Base-by-base conservation (phyloP, 2,329 filamentous ascomycete genomes). In the Dothistroma pini region DNA sequence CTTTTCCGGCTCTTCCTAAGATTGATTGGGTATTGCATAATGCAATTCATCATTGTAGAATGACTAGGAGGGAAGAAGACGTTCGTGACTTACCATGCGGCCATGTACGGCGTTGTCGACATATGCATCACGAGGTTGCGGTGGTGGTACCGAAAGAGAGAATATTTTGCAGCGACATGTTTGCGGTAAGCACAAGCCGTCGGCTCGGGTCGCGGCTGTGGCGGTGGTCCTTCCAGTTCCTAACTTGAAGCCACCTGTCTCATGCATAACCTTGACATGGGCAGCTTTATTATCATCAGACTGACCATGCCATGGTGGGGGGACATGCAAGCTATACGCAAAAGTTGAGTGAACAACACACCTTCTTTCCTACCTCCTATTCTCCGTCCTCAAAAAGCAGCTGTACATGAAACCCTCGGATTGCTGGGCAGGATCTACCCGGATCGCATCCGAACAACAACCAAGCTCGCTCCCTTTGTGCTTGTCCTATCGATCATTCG, bases 1-100 rank as follows among this genome's bases (percentile, higher is more conserved):
- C 78, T 81, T 78, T 79, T 81, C 76, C 79, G 79, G 79, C 79
- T 81, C 79, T 81, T 81, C 79, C 79, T 81, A 79, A 74, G 71
- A 69, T 61, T 69, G 10, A 67, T 69, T 72, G 69, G 70, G 72
- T 72, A 69, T 70, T 49, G 56, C 41, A 57, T 48, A 29, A 65
- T 67, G 64, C 60, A 68, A 69, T 64, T 75, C 73, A 75, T 75
- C 73, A 70, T 75, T 70, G 67, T 53, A 29, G 12, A 9, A 5
- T 29, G 48, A 11, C 29, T 4, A 49, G 56, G 11, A 54, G 57
- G 53, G 9, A 56, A 7, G 44, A 50, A n/a, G n/a, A 35, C 52
- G 54, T 19, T 32, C 29, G 12, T 9, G 25, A 61, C 62, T 56
- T 62, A 62, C 62, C 55, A 59, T 57, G 22, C 53, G 38, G 54